These are phyloP conservation scores for Dactylellina parvicollis DNA, from an alignment of 2,329 filamentous ascomycete species.

Conservation along the genomic window DNA sequence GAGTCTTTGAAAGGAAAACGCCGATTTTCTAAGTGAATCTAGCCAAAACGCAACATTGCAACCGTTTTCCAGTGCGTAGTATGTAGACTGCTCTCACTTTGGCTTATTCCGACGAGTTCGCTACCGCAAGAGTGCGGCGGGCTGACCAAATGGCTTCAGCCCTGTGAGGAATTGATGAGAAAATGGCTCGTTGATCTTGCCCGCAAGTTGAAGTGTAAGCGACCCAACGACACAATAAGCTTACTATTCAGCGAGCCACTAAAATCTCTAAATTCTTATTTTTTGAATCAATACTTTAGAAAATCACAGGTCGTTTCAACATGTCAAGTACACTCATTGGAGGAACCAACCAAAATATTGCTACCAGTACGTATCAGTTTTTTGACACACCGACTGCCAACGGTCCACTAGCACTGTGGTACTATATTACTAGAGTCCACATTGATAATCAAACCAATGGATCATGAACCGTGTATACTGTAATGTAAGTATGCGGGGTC, in stretches of 20 bases:
- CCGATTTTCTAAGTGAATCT: neutral
- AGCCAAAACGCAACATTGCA: neutral
- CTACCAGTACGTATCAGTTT: too few species aligned
- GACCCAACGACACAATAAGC: constrained; percentile 47
- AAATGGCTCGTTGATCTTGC: constrained; percentile 25
- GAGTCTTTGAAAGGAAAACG: neutral
- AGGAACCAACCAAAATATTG: too few species aligned
- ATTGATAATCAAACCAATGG: too few species aligned
- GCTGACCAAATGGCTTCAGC: constrained; percentile 32
- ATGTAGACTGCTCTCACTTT: constrained; percentile 3
- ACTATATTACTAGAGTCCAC: too few species aligned
- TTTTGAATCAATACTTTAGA: constrained; percentile 25
- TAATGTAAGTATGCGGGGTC: too few species aligned
- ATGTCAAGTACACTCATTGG: too few species aligned
- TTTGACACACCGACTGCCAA: too few species aligned
- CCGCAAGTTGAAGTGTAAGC: constrained; percentile 42
- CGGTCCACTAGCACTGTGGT: too few species aligned
- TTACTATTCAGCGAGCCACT: constrained; percentile 42
- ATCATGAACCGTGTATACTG: too few species aligned
- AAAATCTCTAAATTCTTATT: constrained; percentile 18
- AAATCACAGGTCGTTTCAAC: neutral
- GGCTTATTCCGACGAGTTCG: constrained; percentile 18
- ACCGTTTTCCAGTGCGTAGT: constrained; percentile 10
- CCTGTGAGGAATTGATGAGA: constrained; percentile 37
- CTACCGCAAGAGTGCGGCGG: constrained; percentile 17